Evolutionary conservation across 2,329 filamentous ascomycete species (phyloP), one percentile per base, ranked within the genome.

Genomic region (Blastomyces silverae): DNA sequence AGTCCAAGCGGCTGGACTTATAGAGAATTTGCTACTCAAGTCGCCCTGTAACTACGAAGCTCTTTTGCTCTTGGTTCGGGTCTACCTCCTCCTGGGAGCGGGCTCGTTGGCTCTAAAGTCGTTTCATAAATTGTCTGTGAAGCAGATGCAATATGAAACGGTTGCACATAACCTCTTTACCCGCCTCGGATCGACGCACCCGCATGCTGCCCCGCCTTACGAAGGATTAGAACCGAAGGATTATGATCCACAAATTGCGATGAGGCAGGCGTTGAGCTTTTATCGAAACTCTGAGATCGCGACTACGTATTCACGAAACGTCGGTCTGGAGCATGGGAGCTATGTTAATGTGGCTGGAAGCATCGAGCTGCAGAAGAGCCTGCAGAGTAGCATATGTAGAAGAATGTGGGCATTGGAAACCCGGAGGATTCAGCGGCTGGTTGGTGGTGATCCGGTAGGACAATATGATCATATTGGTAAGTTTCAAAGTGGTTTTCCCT

Each of bases 61-160:
- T 7, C 71, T 80, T 4, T 70, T 82, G 37, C 72, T 80, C 20
- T 71, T 82, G 37, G 74, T 80, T 8, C 75, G 78, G 39, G 73
- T 80, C 34, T 80, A 80, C 64, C 70, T 78, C 31, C 72, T 77
- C 56, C 69, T 81, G 13, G 80, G 80, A 25, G 76, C 78, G 37
- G 76, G 78, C 8, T 81, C 79, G 37, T 73, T 80, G 22, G 80
- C 80, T n/a, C 70, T 82, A 67, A 76, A 73, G 52, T 75, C 73
- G 13, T 82, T 81, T 69, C 72, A 73, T 66, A 78, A 76, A 64
- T 74, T 82, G 22, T 78, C 78, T 20, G 73, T 82, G 61, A 82
- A 82, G 68, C 79, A 82, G 63, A 68, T 82, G 65, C 80, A 82
- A 69, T 79, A 76, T 67, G 79, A 81, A 67, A 79, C 77, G 22